Evolutionary conservation across 805 yeast species (phyloP).

Genomic region (Kuraishia floccosa): DNA sequence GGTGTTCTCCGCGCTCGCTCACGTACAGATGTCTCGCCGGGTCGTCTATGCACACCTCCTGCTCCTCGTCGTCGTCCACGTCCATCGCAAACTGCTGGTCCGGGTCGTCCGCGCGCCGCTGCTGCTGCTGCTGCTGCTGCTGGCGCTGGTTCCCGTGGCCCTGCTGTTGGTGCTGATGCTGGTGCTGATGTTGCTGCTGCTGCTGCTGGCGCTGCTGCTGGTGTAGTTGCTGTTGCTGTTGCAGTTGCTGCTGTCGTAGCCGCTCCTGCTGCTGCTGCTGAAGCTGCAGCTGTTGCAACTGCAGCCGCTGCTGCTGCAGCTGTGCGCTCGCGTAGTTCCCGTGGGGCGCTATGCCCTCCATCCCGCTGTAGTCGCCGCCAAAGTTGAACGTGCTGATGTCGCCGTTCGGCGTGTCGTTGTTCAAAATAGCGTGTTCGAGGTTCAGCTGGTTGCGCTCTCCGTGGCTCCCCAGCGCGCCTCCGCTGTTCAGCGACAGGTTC

Average conservation of each 20-base stretch:
- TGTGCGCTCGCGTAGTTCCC: too few relatives aligned
- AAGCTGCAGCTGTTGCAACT: conserved; percentile 4
- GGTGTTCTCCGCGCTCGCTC: conserved; percentile 81
- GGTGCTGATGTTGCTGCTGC: conserved; percentile 7
- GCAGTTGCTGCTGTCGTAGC: conserved; percentile 11
- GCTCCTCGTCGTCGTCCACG: conserved; percentile 27
- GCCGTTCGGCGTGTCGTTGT: conserved; percentile 2
- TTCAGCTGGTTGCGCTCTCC: too few relatives aligned
- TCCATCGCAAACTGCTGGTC: conserved; percentile 21
- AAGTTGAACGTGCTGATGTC: conserved; percentile 7
- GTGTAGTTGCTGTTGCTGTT: conserved; percentile 9
- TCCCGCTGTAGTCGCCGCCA: conserved; percentile 4
- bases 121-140: conserved; percentile 3
- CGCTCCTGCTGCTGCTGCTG: conserved; percentile 12
- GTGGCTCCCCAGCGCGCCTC: too few relatives aligned
- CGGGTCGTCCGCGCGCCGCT: conserved; percentile 1
- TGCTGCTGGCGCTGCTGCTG: conserved; percentile 8
- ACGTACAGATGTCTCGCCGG: conserved; percentile 93
- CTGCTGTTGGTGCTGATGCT: conserved; percentile 3
- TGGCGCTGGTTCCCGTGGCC: conserved; percentile 6
- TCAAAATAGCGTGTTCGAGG: conserved; percentile 9
- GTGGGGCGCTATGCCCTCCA: too few relatives aligned
- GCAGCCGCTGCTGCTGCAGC: conserved; percentile 12
- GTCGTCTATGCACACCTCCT: conserved; percentile 80
- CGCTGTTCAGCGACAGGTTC: too few relatives aligned